Base-by-base conservation (phyloP, 345 rosid genomes). In the Hibiscus mutabilis region DNA sequence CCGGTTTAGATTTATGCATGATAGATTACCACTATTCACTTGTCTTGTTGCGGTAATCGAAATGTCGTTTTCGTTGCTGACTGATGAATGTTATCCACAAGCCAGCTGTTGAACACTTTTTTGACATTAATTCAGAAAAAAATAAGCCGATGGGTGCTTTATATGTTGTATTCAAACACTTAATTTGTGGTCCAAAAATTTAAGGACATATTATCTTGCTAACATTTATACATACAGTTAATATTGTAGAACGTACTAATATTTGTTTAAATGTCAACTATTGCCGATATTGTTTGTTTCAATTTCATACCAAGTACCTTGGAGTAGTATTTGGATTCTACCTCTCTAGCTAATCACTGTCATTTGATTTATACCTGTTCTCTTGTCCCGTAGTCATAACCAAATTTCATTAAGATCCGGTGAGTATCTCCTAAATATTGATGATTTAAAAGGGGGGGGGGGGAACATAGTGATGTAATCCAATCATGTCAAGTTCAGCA, bases 1-100 rank as follows among this genome's bases (percentile, higher is more conserved):
- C 6, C n/a, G 14, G 18, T 49, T 49, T 49, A 49, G 18, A 49
- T 14, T 49, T 14, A 14, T 44, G 68, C 21, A 3, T 22, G 3
- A 44, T 6, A 22, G 14, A 25, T 22, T 37, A 40, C 4, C 44
- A 37, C 42, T 37, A 8, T 31, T 33, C 22, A 33, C 35, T 33
- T 2, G 9, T 64, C n/a, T 37, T 40, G 10, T 40, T 10, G 1
- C 7, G 33, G 29, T 1, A 3, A 21, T 4, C 10, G 15, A 14
- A 52, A 59, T 21, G 73, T 59, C 70, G 5, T 63, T 73, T 29
- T 73, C 70, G 60, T 31, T 19, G 6, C 55, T 51, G 22, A 70
- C 9, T 40, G 57, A 19, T 57, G 24, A 18, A 29, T 51, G n/a
- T 53, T 31, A 68, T 51, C 60, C 13, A 11, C 12, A 55, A 22